These are phyloP conservation scores for Clarireedia homoeocarpa DNA, from an alignment of 2,329 filamentous ascomycete species.

Conservation along the genomic window DNA sequence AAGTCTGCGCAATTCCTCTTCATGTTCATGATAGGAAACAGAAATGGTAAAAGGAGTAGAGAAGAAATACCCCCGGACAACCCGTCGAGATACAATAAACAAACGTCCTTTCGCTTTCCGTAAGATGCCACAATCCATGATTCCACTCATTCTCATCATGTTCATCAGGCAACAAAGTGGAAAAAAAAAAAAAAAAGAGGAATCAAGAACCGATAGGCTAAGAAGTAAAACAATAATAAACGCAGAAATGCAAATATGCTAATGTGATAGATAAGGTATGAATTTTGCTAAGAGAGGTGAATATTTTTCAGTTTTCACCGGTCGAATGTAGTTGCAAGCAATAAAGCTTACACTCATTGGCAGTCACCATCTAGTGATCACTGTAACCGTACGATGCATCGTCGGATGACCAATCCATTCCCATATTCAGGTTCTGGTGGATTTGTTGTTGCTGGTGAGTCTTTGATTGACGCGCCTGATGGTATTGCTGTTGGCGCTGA, in stretches of 20 bases:
- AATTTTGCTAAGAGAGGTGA: background rate
- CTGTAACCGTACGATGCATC: background rate
- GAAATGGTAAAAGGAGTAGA: background rate
- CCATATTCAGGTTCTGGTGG: slow-evolving; percentile 7
- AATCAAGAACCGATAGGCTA: background rate
- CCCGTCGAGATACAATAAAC: slow-evolving; percentile 6
- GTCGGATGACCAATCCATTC: slow-evolving; percentile 10
- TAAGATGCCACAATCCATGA: background rate
- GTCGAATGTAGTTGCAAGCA: background rate
- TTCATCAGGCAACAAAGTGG: too few relatives aligned
- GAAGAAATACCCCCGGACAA: slow-evolving; percentile 1
- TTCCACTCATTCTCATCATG: background rate
- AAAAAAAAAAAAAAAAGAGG: background rate
- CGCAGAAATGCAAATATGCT: slow-evolving; percentile 1
- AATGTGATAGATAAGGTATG: background rate
- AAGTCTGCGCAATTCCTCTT: too few relatives aligned
- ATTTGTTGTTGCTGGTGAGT: background rate
- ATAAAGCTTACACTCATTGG: background rate
- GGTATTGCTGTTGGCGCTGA: background rate
- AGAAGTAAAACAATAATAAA: background rate
- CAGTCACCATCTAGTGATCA: background rate
- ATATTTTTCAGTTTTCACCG: background rate
- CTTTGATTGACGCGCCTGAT: background rate
- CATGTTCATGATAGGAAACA: background rate
- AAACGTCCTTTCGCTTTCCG: background rate